These are phyloP conservation scores for Fagopyrum esculentum DNA, from an alignment of 148 eudicot species.

Conservation along the genomic window DNA sequence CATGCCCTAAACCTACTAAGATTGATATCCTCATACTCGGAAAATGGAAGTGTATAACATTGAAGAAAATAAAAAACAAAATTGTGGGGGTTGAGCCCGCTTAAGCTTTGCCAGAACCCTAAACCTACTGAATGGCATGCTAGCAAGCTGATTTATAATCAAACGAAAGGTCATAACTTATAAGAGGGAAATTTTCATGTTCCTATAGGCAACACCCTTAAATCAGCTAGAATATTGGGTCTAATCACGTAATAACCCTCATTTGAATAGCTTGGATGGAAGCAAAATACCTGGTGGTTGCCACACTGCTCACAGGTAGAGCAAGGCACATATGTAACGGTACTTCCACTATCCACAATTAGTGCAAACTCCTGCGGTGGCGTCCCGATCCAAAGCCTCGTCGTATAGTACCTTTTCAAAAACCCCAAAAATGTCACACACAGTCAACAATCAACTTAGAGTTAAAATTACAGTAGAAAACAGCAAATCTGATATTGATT, in stretches of 20 bases:
- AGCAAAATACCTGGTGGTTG: constrained; percentile 60
- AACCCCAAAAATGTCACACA: constrained; percentile 1
- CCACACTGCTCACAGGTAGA: constrained; percentile 88
- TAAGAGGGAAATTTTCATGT: not conserved
- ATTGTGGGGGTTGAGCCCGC: not conserved
- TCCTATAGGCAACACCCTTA: not conserved
- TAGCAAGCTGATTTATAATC: not conserved
- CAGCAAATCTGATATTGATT: not conserved
- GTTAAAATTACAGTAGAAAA: not conserved
- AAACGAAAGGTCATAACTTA: no score
- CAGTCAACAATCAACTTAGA: not conserved
- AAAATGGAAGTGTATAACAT: not conserved
- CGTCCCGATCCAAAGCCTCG: constrained; percentile 80
- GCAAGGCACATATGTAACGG: constrained; percentile 98
- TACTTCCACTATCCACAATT: constrained; percentile 91
- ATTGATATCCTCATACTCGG: not conserved
- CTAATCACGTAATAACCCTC: not conserved
- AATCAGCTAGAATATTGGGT: not conserved
- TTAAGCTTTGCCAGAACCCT: not conserved
- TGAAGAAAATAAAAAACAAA: not conserved
- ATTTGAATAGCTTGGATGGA: not conserved
- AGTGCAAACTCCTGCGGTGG: constrained; percentile 90
- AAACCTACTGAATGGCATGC: not conserved
- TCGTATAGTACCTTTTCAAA: constrained; percentile 60
- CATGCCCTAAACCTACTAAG: not conserved